Conservation (phyloP, 306 rosid species). For the Fragaria nilgerrensis region DNA sequence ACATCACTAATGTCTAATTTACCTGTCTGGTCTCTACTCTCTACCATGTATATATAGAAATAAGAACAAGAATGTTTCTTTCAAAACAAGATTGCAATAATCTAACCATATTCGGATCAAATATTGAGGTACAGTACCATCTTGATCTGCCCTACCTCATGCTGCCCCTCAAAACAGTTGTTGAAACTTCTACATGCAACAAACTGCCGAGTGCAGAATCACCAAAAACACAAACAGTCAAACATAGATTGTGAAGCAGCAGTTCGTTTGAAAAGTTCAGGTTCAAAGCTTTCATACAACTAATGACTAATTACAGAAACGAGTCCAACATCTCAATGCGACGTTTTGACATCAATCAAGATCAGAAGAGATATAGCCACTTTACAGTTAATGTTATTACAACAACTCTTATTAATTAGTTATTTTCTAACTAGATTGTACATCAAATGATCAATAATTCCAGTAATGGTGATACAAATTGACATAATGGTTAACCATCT, state of each 20-base stretch:
- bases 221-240: background rate
- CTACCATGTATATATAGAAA: background rate
- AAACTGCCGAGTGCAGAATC: background rate
- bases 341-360: background rate
- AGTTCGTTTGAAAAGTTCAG: background rate
- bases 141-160: background rate
- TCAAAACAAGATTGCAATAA: background rate
- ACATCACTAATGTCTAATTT: background rate
- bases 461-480: background rate
- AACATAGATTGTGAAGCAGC: background rate
- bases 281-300: background rate
- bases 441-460: background rate
- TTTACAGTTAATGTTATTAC: conserved; percentile 8
- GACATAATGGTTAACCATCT: background rate
- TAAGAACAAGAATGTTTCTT: conserved; percentile 2
- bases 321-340: conserved; percentile 4
- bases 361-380: background rate
- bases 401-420: background rate
- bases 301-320: background rate
- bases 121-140: background rate
- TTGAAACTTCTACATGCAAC: background rate
- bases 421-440: conserved; percentile 6
- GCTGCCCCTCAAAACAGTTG: background rate
- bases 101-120: background rate
- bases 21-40: background rate